Evolutionary conservation across 2,329 filamentous ascomycete genomes (phyloP).

Genomic region (Xylaria sp.): DNA sequence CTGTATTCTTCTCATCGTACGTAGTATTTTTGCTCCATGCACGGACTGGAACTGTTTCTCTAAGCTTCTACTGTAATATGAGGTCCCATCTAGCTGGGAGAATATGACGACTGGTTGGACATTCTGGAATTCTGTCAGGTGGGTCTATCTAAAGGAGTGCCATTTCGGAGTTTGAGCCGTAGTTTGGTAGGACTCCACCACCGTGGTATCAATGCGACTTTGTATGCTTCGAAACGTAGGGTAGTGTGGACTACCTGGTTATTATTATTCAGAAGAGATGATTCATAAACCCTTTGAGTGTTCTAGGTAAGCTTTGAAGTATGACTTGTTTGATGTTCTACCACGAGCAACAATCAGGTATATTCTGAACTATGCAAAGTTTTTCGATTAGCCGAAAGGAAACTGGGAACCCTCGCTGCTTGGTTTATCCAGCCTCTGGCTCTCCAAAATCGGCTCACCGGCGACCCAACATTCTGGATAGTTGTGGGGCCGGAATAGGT

Average conservation of each 20-base stretch:
- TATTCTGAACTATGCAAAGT: background rate
- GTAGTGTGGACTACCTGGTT: background rate
- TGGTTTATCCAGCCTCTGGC: background rate
- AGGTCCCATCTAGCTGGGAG: conserved; percentile 9
- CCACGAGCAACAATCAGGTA: background rate
- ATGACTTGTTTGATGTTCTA: background rate
- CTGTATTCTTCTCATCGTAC: background rate
- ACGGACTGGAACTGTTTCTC: background rate
- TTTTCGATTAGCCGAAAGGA: background rate
- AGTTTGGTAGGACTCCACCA: conserved; percentile 28
- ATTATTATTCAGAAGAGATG: background rate
- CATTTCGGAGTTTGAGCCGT: conserved; percentile 33
- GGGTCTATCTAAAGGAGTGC: conserved; percentile 24
- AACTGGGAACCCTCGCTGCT: background rate
- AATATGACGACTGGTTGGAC: conserved; percentile 24
- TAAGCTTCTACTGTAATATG: background rate
- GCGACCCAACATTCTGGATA: conserved; percentile 31
- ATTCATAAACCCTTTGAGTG: background rate
- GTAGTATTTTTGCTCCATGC: background rate
- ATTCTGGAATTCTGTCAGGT: conserved; percentile 32
- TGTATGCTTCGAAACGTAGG: background rate
- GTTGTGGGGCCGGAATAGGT: conserved; percentile 20
- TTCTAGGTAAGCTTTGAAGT: background rate
- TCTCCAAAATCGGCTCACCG: conserved; percentile 21
- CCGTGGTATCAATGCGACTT: conserved; percentile 10